A percentile compares a stretch with the other conserved stretches of the same genome.
Conservation (phyloP, 495 filamentous ascomycete species). For the Penicillium daleae region DNA sequence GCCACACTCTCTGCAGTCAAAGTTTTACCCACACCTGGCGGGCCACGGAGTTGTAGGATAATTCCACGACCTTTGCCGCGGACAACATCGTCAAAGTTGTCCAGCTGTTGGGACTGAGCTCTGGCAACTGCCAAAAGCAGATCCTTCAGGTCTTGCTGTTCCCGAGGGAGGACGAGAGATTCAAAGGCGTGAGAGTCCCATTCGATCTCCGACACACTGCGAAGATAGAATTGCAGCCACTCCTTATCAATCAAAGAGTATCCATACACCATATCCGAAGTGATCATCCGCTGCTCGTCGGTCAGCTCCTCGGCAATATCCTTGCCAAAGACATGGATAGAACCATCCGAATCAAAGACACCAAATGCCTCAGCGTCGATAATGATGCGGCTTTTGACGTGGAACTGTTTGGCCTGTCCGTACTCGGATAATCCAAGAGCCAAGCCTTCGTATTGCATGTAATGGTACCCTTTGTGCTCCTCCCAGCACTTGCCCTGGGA, state of each 20-base stretch:
- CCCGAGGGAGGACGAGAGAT: slow-evolving; percentile 51
- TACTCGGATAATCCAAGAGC: slow-evolving; percentile 35
- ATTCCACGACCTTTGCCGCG: slow-evolving; percentile 41
- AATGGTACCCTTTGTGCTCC: slow-evolving; percentile 61
- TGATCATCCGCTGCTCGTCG: slow-evolving; percentile 25
- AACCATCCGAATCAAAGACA: slow-evolving; percentile 39
- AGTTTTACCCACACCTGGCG: slow-evolving; percentile 49
- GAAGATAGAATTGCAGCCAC: slow-evolving; percentile 47
- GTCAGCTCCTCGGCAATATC: slow-evolving; percentile 10
- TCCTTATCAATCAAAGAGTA: slow-evolving; percentile 43
- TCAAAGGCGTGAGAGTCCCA: slow-evolving; percentile 61
- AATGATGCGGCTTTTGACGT: slow-evolving; percentile 58
- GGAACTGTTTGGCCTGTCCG: slow-evolving; percentile 43
- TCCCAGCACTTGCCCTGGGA: slow-evolving; percentile 55
- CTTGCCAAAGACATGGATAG: slow-evolving; percentile 24
- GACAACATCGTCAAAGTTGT: slow-evolving; percentile 36
- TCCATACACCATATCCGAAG: slow-evolving; percentile 26
- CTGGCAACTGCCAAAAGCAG: slow-evolving; percentile 38
- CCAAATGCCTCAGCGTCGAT: slow-evolving; percentile 52
- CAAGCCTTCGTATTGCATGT: slow-evolving; percentile 62
- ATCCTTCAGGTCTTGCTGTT: slow-evolving; percentile 32
- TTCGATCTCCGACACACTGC: slow-evolving; percentile 42
- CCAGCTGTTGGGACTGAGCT: slow-evolving; percentile 31
- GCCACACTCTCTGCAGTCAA: slow-evolving; percentile 46
- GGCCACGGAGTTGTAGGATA: slow-evolving; percentile 46